Evolutionary conservation across 2,329 filamentous ascomycete genomes (phyloP), one percentile per base, ranked within the genome.

Genomic region (Capronia epimyces): DNA sequence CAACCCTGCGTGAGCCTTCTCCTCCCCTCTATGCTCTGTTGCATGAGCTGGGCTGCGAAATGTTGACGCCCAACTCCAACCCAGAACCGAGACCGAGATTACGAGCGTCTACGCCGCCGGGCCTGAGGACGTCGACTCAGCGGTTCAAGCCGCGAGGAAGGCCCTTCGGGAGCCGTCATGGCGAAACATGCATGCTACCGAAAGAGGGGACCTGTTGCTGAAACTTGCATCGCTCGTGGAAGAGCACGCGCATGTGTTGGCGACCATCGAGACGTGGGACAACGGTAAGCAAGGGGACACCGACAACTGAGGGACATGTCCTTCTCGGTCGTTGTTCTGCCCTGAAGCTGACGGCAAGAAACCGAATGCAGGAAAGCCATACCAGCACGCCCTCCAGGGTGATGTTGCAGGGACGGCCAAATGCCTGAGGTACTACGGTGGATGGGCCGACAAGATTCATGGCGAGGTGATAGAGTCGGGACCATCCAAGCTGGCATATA

Each of bases 351-450:
- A n/a, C n/a, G n/a, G n/a, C n/a, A n/a, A n/a, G n/a, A n/a, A n/a
- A n/a, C n/a, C n/a, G n/a, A n/a, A n/a, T n/a, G n/a, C n/a, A n/a
- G 87, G 86, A 65, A 89, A 91, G 67, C 83, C 86, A 2, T 87
- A 86, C 66, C 68, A 73, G 2, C 79, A 82, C 13, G 78, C 84
- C 1, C 69, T 83, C 13, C 74, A 72, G 34, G 81, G 81, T 46
- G 84, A 89, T 65, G 67, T 89, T 6, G 71, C 65, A 1, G 81
- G 82, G 60, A 76, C 83, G 10, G 71, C 83, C 48, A 69, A 66
- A 8, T 75, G 75, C 1, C 69, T 85, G 58, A 82, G 81, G 60
- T 91, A 91, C 69, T 91, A 90, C 62, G 86, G 81, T 37, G 87
- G 87, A 49, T 90, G 79, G 66, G 83, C 85, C 41, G 87, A 91